Percentiles rank a stretch among this genome's conserved stretches.
Conservation (phyloP, 1,139 yeast species). For the Debaryomyces fabryi region DNA sequence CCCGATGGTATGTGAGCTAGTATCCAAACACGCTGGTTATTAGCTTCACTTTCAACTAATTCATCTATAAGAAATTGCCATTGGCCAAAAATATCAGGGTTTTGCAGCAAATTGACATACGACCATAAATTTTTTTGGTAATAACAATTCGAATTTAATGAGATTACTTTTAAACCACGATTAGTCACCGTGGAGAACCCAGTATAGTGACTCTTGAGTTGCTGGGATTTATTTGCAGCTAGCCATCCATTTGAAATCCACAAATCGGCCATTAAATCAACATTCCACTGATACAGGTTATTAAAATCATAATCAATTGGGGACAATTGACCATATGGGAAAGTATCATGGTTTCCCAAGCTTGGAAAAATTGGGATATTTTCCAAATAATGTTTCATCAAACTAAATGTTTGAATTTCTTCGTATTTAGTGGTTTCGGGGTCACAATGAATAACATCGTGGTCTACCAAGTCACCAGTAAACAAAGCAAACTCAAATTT, state of each 20-base stretch:
- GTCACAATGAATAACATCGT: slow-evolving; percentile 50
- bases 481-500: slow-evolving; percentile 62
- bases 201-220: slow-evolving; percentile 50
- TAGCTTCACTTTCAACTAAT: slow-evolving; percentile 57
- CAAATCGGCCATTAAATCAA: slow-evolving; percentile 59
- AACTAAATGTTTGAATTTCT: slow-evolving; percentile 53
- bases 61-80: slow-evolving; percentile 64
- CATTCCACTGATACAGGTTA: slow-evolving; percentile 60
- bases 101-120: slow-evolving; percentile 53
- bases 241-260: slow-evolving; percentile 54
- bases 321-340: slow-evolving; percentile 72
- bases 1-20: slow-evolving; percentile 69
- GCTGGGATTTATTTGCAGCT: slow-evolving; percentile 25
- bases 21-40: slow-evolving; percentile 69
- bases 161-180: slow-evolving; percentile 61
- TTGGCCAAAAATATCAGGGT: slow-evolving; percentile 67
- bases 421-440: slow-evolving; percentile 54
- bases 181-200: slow-evolving; percentile 62
- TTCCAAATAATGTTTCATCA: slow-evolving; percentile 57
- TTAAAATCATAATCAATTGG: slow-evolving; percentile 43
- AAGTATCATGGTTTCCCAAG: slow-evolving; percentile 74
- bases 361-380: slow-evolving; percentile 64
- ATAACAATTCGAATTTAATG: slow-evolving; percentile 67
- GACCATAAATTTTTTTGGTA: slow-evolving; percentile 66
- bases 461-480: slow-evolving; percentile 74